These are phyloP conservation scores for Populus simonii DNA, from an alignment of 345 rosid species.

Conservation along the genomic window DNA sequence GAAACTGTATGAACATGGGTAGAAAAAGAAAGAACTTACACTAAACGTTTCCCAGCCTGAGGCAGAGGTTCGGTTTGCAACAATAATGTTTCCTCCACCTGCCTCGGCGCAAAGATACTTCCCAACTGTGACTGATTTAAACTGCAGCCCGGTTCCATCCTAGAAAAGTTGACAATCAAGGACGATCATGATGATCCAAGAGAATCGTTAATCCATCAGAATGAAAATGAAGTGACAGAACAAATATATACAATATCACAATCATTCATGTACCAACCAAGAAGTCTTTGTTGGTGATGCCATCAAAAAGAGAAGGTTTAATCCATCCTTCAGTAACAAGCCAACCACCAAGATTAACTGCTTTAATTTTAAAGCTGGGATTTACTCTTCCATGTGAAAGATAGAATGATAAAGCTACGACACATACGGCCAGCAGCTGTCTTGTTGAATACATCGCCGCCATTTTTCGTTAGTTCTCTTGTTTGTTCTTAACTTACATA, in stretches of 20 bases:
- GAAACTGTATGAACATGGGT: no score
- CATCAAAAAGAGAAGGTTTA: slow-evolving; percentile 60
- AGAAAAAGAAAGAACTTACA: slow-evolving; percentile 15
- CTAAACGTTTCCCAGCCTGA: slow-evolving; percentile 64
- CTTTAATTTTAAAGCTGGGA: slow-evolving; percentile 30
- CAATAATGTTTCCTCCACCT: slow-evolving; percentile 55
- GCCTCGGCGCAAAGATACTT: slow-evolving; percentile 52
- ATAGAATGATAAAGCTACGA: slow-evolving; percentile 8
- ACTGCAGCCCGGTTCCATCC: slow-evolving; percentile 60
- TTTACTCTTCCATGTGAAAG: slow-evolving; percentile 18
- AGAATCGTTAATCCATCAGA: neutral
- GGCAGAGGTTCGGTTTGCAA: slow-evolving; percentile 47
- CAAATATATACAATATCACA: neutral
- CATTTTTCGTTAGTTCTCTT: neutral
- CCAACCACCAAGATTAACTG: slow-evolving; percentile 76
- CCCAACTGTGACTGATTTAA: slow-evolving; percentile 48
- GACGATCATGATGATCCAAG: neutral
- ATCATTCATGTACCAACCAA: slow-evolving; percentile 30
- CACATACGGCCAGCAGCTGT: slow-evolving; percentile 9
- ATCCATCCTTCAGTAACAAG: slow-evolving; percentile 70
- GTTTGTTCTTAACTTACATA: neutral
- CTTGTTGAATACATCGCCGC: slow-evolving; percentile 6
- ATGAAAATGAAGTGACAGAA: neutral
- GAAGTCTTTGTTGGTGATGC: slow-evolving; percentile 58
- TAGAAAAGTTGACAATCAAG: slow-evolving; percentile 2